Percentiles rank a stretch among this genome's conserved stretches.
Conservation (phyloP, 1,284 basidiomycete genomes). For the Paramarasmius palmivorus region DNA sequence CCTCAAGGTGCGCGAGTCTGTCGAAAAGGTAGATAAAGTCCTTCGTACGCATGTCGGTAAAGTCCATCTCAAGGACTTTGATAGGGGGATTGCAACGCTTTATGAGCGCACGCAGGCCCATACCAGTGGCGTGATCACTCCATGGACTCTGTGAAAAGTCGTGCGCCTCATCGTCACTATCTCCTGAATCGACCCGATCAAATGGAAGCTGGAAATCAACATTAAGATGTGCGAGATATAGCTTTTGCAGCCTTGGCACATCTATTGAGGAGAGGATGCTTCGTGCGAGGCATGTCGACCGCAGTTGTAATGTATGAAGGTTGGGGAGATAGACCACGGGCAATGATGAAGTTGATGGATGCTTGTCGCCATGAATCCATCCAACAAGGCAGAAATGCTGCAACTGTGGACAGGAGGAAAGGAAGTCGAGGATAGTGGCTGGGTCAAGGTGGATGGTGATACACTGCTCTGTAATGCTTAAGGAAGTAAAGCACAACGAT, state of each 20-base stretch:
- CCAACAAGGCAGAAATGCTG: slow-evolving; percentile 58
- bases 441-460: slow-evolving; percentile 39
- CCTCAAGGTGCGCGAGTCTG: slow-evolving; percentile 47
- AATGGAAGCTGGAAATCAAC: slow-evolving; percentile 51
- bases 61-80: slow-evolving; percentile 69
- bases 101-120: slow-evolving; percentile 71
- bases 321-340: slow-evolving; percentile 50
- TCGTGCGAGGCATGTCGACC: slow-evolving; percentile 61
- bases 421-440: slow-evolving; percentile 55
- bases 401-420: slow-evolving; percentile 57
- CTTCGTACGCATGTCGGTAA: slow-evolving; percentile 77
- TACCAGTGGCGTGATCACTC: slow-evolving; percentile 74
- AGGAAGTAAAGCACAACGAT: slow-evolving; percentile 53
- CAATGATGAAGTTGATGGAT: slow-evolving; percentile 24
- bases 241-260: slow-evolving; percentile 54
- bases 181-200: slow-evolving; percentile 38
- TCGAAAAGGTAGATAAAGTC: slow-evolving; percentile 71
- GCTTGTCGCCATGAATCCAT: slow-evolving; percentile 46
- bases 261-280: slow-evolving; percentile 60
- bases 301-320: slow-evolving; percentile 55
- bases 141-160: slow-evolving; percentile 75
- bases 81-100: slow-evolving; percentile 55
- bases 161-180: slow-evolving; percentile 67
- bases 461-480: slow-evolving; percentile 54
- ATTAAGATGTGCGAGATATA: slow-evolving; percentile 66